Evolutionary conservation across 2,329 filamentous ascomycete genomes (phyloP).

Genomic region (Hypoxylon sp.): DNA sequence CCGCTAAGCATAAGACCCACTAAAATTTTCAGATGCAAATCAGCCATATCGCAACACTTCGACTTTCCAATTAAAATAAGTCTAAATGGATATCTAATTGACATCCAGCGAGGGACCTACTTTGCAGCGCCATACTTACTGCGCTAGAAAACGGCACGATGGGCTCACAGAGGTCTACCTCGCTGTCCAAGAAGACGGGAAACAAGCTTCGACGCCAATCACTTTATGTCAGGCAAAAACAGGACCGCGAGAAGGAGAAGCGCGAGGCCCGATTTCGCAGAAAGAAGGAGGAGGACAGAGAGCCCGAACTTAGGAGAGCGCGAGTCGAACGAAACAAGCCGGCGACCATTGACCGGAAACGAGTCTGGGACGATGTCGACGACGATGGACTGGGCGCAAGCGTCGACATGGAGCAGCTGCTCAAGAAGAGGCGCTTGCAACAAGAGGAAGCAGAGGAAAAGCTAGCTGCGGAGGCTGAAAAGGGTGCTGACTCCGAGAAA

Average conservation of each 20-base stretch:
- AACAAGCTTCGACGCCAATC: conserved; percentile 87
- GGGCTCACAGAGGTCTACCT: conserved; percentile 38
- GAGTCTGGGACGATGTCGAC: conserved; percentile 86
- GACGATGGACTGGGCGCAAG: conserved; percentile 67
- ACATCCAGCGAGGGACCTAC: not conserved
- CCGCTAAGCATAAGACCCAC: conserved; percentile 22
- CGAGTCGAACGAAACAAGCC: conserved; percentile 84
- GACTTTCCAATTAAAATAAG: conserved; percentile 6
- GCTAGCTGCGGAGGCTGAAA: conserved; percentile 60
- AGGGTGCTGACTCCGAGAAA: conserved; percentile 59
- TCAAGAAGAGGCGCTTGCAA: conserved; percentile 67
- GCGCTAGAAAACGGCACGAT: conserved; percentile 13
- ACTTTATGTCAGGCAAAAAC: conserved; percentile 84
- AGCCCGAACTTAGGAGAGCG: conserved; percentile 79
- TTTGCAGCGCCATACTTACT: not conserved
- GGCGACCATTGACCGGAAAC: conserved; percentile 85
- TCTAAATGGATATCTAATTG: not conserved
- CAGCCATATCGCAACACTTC: conserved; percentile 12
- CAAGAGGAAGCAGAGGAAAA: conserved; percentile 60
- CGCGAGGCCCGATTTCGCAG: conserved; percentile 81
- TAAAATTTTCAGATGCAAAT: conserved; percentile 40
- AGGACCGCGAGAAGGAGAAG: conserved; percentile 77
- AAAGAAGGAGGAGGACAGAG: conserved; percentile 86
- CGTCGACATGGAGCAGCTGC: conserved; percentile 69
- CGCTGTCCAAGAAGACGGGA: conserved; percentile 56